Conservation (phyloP, 306 rosid genomes). For the Lithocarpus polystachyus region DNA sequence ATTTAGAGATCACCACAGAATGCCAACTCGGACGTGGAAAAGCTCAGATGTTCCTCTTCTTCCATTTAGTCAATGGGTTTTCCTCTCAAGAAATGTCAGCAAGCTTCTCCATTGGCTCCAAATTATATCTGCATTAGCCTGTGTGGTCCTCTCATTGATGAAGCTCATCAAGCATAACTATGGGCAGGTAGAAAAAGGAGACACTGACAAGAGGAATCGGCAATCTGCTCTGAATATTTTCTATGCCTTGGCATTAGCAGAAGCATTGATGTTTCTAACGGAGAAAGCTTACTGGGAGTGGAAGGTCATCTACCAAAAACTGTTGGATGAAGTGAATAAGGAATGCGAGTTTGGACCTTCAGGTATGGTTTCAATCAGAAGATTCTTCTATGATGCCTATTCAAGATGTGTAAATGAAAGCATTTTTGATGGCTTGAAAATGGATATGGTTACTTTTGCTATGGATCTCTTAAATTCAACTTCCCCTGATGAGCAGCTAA, state of each 20-base stretch:
- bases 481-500: conserved; percentile 88
- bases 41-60: conserved; percentile 81
- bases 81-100: conserved; percentile 63
- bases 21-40: conserved; percentile 61
- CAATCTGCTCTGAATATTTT: conserved; percentile 67
- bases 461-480: conserved; percentile 77
- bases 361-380: conserved; percentile 60
- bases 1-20: conserved; percentile 34
- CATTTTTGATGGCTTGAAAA: conserved; percentile 88
- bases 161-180: conserved; percentile 65
- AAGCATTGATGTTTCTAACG: conserved; percentile 74
- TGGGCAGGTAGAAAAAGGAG: conserved; percentile 75
- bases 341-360: conserved; percentile 72
- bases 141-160: conserved; percentile 65
- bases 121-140: conserved; percentile 79
- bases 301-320: conserved; percentile 54
- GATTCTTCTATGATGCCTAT: conserved; percentile 93
- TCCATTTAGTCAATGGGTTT: conserved; percentile 72
- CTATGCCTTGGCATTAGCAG: conserved; percentile 79
- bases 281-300: conserved; percentile 91
- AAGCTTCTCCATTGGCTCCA: conserved; percentile 92
- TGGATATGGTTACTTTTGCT: conserved; percentile 86
- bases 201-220: conserved; percentile 75
- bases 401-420: conserved; percentile 84
- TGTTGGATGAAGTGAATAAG: conserved; percentile 64